These are phyloP conservation scores for Astrothelium macrocarpum DNA, from an alignment of 495 filamentous ascomycete genomes.

Conservation along the genomic window DNA sequence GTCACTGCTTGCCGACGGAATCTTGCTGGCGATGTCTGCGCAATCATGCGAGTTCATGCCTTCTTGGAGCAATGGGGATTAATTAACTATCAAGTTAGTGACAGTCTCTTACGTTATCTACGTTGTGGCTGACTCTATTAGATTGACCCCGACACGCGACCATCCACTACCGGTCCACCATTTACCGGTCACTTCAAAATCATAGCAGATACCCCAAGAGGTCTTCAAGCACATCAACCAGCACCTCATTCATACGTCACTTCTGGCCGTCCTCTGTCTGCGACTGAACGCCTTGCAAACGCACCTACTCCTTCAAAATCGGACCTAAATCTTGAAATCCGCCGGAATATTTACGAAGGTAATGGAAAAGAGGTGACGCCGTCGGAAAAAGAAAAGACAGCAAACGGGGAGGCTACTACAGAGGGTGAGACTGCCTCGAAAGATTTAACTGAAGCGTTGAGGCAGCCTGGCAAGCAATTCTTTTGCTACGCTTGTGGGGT, in stretches of 20 bases:
- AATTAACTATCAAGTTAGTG: constrained; percentile 92
- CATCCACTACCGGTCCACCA: constrained; percentile 89
- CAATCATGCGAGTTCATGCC: constrained; percentile 95
- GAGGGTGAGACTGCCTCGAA: constrained; percentile 41
- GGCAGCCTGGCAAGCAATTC: constrained; percentile 57
- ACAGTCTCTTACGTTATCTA: constrained; percentile 6
- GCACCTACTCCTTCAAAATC: constrained; percentile 58
- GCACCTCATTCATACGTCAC: constrained; percentile 64
- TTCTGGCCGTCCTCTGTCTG: constrained; percentile 58
- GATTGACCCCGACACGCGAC: constrained; percentile 92
- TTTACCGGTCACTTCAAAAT: constrained; percentile 96
- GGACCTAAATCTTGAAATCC: constrained; percentile 79
- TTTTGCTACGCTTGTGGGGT: constrained; percentile 85
- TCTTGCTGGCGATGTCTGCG: constrained; percentile 93
- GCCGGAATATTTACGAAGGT: constrained; percentile 90
- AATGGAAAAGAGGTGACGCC: constrained; percentile 70
- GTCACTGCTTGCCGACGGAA: constrained; percentile 96
- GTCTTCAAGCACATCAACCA: constrained; percentile 89
- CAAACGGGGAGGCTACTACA: constrained; percentile 38
- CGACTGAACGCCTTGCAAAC: constrained; percentile 67
- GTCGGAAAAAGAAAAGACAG: constrained; percentile 45
- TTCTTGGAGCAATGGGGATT: constrained; percentile 99
- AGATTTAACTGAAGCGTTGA: constrained; percentile 48
- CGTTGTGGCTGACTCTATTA: constrained; percentile 31
- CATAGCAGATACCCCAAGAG: constrained; percentile 87